These are phyloP conservation scores for Adansonia madagascariensis DNA, from an alignment of 441 rosid species.

Conservation along the genomic window DNA sequence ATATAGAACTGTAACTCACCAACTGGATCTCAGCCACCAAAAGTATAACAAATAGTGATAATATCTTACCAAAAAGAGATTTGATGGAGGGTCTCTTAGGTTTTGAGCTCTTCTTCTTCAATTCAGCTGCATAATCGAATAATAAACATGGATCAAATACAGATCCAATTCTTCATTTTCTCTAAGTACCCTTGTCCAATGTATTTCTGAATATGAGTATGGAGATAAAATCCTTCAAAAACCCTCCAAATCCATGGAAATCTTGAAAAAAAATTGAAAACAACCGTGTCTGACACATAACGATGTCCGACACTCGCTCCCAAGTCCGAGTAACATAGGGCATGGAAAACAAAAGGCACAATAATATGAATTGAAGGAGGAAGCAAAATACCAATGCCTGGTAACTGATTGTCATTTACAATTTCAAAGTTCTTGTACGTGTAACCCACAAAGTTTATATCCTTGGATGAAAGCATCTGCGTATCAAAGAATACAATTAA, in stretches of 20 bases:
- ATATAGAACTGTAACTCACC: not conserved
- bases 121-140: conserved; percentile 54
- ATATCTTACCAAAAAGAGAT: conserved; percentile 83
- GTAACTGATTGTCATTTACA: conserved; percentile 74
- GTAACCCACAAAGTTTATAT: conserved; percentile 84
- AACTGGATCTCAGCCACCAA: not conserved
- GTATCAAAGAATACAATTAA: conserved; percentile 22
- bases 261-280: not conserved
- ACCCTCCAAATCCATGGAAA: too few species aligned
- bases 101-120: conserved; percentile 86
- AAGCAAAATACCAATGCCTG: conserved; percentile 71
- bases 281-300: too few species aligned
- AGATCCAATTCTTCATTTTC: too few species aligned
- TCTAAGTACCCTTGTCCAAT: too few species aligned
- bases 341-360: not conserved
- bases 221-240: too few species aligned
- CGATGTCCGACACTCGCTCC: too few species aligned
- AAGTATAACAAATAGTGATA: not conserved
- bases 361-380: not conserved
- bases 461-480: conserved; percentile 98
- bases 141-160: too few species aligned
- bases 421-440: conserved; percentile 96
- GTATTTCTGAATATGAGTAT: too few species aligned
- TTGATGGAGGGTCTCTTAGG: conserved; percentile 94
- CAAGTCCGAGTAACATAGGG: too few species aligned